A percentile compares a stretch with the other conserved stretches of the same genome.
Evolutionary conservation across 768 basidiomycete genomes (phyloP).

Genomic region (Suillus plorans): DNA sequence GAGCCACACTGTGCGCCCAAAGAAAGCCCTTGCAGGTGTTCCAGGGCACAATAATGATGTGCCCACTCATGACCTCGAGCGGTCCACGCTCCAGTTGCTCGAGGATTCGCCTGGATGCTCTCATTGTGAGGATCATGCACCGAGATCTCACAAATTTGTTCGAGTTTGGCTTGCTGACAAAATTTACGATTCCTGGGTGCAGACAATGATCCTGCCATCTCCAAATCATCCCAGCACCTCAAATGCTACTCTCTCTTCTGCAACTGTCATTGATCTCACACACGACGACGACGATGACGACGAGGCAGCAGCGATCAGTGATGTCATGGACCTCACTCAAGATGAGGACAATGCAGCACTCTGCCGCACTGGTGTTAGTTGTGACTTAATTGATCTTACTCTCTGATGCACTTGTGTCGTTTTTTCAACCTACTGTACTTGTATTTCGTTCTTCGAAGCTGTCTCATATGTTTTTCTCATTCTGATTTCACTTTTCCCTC

Average conservation of each 20-base stretch:
- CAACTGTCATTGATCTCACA: background rate
- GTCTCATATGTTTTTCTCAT: too few relatives aligned
- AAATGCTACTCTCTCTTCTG: background rate
- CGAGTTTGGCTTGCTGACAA: background rate
- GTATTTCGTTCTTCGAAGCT: too few relatives aligned
- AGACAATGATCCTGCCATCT: background rate
- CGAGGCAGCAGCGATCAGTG: background rate
- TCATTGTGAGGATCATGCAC: too few relatives aligned
- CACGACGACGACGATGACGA: background rate
- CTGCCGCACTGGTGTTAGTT: background rate
- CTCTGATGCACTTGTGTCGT: background rate
- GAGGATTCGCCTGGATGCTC: too few relatives aligned
- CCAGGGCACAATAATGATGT: background rate
- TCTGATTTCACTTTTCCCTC: too few relatives aligned
- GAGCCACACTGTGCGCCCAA: background rate
- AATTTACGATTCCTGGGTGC: background rate
- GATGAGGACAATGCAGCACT: background rate
- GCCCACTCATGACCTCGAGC: background rate
- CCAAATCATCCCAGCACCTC: too few relatives aligned
- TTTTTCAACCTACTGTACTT: constrained; percentile 8
- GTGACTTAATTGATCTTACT: background rate
- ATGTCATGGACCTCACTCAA: background rate
- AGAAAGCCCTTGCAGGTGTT: background rate
- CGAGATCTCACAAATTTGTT: background rate
- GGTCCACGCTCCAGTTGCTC: background rate